Evolutionary conservation across 83 land plant genomes (phyloP).

Genomic region (Picea abies): DNA sequence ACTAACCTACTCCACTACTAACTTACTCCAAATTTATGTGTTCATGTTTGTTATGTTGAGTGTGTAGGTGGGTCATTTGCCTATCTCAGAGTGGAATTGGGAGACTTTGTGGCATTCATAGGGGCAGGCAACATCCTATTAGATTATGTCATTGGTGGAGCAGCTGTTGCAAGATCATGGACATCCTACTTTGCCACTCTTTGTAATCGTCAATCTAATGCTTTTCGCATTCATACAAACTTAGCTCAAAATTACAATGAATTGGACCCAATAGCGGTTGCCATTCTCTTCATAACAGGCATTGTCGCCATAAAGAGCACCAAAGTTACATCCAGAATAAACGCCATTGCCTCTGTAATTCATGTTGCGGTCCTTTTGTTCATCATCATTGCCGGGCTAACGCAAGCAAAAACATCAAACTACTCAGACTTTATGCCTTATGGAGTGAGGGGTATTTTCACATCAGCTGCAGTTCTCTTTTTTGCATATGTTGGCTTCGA

Average conservation of each 20-base stretch:
- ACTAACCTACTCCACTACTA: too few species aligned
- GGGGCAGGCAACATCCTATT: slow-evolving; percentile 91
- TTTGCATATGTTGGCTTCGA: slow-evolving; percentile 91
- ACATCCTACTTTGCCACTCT: slow-evolving; percentile 84
- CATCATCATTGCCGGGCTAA: slow-evolving; percentile 85
- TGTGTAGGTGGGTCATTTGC: slow-evolving; percentile 88
- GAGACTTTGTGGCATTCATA: slow-evolving; percentile 83
- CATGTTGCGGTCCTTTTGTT: slow-evolving; percentile 74
- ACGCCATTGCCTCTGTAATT: slow-evolving; percentile 74
- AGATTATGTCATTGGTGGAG: slow-evolving; percentile 75
- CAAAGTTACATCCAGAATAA: slow-evolving; percentile 72
- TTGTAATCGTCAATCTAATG: slow-evolving; percentile 44
- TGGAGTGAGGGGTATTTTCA: slow-evolving; percentile 81
- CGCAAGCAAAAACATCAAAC: slow-evolving; percentile 70
- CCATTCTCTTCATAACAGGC: slow-evolving; percentile 46
- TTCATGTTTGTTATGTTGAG: not conserved
- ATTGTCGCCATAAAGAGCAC: slow-evolving; percentile 67
- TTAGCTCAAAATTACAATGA: slow-evolving; percentile 56
- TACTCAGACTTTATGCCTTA: slow-evolving; percentile 55
- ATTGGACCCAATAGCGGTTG: slow-evolving; percentile 88
- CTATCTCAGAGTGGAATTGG: too few species aligned
- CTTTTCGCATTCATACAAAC: slow-evolving; percentile 67
- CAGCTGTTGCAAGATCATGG: slow-evolving; percentile 85
- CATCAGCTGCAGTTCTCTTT: slow-evolving; percentile 72
- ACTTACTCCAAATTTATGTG: too few species aligned